Conservation (phyloP, 495 filamentous ascomycete species). For the Daldinia concentrica region DNA sequence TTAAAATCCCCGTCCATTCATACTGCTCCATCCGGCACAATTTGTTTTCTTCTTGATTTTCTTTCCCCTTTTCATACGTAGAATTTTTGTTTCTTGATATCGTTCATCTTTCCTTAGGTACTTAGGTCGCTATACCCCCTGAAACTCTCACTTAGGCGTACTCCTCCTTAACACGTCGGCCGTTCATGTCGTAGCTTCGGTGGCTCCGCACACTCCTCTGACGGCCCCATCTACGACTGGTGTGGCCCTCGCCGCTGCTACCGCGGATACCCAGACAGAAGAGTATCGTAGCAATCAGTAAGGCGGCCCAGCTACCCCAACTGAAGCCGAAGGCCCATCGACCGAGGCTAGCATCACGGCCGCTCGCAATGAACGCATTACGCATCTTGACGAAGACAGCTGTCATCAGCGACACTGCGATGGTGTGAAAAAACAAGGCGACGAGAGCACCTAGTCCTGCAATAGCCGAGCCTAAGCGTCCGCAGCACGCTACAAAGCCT, state of each 20-base stretch:
- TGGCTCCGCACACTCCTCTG: conserved; percentile 50
- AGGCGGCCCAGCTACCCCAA: conserved; percentile 78
- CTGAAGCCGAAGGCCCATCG: conserved; percentile 83
- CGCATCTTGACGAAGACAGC: conserved; percentile 77
- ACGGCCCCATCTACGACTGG: conserved; percentile 47
- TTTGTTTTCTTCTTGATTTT: conserved; percentile 1
- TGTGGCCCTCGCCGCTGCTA: conserved; percentile 2
- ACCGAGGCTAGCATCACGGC: conserved; percentile 70
- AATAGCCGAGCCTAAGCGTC: conserved; percentile 58
- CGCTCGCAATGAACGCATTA: conserved; percentile 68
- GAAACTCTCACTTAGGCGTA: conserved; percentile 58
- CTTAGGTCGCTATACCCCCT: not conserved
- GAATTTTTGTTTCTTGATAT: not conserved
- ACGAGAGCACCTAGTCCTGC: conserved; percentile 50
- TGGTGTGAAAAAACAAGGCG: conserved; percentile 56
- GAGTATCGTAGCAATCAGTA: conserved; percentile 74
- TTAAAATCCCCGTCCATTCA: not conserved
- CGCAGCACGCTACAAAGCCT: conserved; percentile 61
- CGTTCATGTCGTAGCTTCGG: conserved; percentile 57
- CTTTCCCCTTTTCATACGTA: not conserved
- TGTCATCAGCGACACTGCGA: conserved; percentile 64
- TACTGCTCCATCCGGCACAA: not conserved
- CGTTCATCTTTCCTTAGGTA: not conserved
- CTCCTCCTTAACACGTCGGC: conserved; percentile 69
- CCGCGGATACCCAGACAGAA: conserved; percentile 67